Evolutionary conservation across 1,284 basidiomycete species (phyloP).

Genomic region (Heterobasidion occidentale): DNA sequence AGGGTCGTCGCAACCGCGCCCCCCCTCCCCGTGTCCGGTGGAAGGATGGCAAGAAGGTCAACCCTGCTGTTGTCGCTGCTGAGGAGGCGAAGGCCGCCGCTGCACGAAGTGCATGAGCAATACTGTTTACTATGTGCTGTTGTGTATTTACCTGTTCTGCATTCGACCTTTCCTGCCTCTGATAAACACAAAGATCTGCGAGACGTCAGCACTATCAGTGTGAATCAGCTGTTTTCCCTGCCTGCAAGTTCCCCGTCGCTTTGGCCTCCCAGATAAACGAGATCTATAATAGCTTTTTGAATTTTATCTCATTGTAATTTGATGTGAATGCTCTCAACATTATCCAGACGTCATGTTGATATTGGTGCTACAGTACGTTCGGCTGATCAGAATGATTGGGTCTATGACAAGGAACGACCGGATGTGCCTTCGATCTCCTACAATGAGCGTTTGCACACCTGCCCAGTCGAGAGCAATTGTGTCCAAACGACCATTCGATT

Average conservation of each 20-base stretch:
- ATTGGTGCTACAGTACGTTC: too few species aligned
- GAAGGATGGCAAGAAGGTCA: slow-evolving; percentile 98
- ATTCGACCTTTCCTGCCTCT: slow-evolving; percentile 1
- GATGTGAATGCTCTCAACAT: too few species aligned
- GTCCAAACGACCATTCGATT: neutral
- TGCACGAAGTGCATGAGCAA: slow-evolving; percentile 21
- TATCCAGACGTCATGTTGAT: too few species aligned
- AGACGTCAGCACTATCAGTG: neutral
- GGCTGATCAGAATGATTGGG: too few species aligned
- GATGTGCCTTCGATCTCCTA: too few species aligned
- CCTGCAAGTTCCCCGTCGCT: neutral
- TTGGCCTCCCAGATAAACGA: too few species aligned
- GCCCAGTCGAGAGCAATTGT: too few species aligned
- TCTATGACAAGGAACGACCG: too few species aligned
- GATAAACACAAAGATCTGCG: neutral
- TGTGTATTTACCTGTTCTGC: slow-evolving; percentile 12
- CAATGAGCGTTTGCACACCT: too few species aligned
- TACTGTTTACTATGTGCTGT: slow-evolving; percentile 4
- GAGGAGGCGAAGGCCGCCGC: slow-evolving; percentile 34
- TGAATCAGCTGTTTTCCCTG: too few species aligned
- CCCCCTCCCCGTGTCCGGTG: slow-evolving; percentile 94
- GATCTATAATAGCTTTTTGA: too few species aligned
- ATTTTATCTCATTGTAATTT: too few species aligned
- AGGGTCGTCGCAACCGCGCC: slow-evolving; percentile 91
- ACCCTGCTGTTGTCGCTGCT: slow-evolving; percentile 58